These are phyloP conservation scores for Spergularia azorica DNA, from an alignment of 179 eudicot genomes.

Conservation along the genomic window DNA sequence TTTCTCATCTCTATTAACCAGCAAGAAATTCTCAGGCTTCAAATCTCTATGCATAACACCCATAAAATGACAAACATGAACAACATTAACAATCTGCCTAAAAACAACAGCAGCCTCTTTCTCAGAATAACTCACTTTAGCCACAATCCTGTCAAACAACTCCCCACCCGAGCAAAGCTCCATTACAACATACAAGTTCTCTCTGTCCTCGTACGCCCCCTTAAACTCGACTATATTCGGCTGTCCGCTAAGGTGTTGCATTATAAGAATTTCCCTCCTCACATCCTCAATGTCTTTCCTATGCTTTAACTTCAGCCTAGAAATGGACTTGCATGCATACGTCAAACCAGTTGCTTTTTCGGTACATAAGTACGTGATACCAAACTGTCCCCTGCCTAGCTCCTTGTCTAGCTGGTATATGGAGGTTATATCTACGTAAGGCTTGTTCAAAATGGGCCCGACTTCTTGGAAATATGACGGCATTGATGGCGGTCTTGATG, in stretches of 20 bases:
- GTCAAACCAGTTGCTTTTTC: conserved; percentile 48
- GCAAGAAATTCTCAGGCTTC: conserved; percentile 86
- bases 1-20: conserved; percentile 41
- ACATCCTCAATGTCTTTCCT: conserved; percentile 57
- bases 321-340: conserved; percentile 70
- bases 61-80: conserved; percentile 85
- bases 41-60: conserved; percentile 84
- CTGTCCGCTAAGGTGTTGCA: conserved; percentile 70
- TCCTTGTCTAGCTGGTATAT: conserved; percentile 54
- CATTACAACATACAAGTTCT: conserved; percentile 60
- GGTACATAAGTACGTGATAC: conserved; percentile 63
- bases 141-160: conserved; percentile 63
- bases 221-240: conserved; percentile 74
- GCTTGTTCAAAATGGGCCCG: conserved; percentile 50
- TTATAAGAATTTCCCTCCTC: conserved; percentile 54
- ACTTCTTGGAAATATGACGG: not conserved
- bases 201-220: conserved; percentile 67
- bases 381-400: conserved; percentile 77
- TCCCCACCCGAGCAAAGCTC: conserved; percentile 78
- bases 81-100: conserved; percentile 72
- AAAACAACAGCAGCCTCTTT: conserved; percentile 65
- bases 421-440: conserved; percentile 45
- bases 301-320: conserved; percentile 46
- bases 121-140: conserved; percentile 55
- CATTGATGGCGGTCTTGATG: conserved; percentile 3